Base-by-base conservation (phyloP, 345 rosid genomes). In the Rhodamnia rubescens region DNA sequence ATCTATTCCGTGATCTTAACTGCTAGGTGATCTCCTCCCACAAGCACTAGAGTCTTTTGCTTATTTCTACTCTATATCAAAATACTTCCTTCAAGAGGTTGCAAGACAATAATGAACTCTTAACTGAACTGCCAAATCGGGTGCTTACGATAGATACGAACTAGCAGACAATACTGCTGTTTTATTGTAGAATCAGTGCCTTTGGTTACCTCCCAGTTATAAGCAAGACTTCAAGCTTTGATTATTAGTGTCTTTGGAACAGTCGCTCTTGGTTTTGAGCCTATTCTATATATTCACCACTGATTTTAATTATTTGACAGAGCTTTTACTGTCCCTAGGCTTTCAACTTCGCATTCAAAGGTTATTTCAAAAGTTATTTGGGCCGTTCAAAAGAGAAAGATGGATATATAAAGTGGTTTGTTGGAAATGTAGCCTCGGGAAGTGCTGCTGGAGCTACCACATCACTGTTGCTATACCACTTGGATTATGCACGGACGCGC, bases 371-470 rank as follows among this genome's bases (percentile, higher is more conserved):
- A 91, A 90, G 88, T 92, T 83, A 89, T 87, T 92, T 95, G 53
- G 98, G 98, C 51, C 58, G 88, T 86, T 95, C 99, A 14, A 95
- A 93, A 88, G 99, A 97, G 94, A 94, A 85, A 88, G 98, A 96
- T 86, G 98, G 98, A 88, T 95, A 95, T 86, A 10, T 90, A 42
- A 96, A 92, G 88, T 92, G 98, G 95, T 96, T 97, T 91, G 90
- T 93, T 55, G 97, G 98, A 44, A 97, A 97, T 42, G 88, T 96
- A 53, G 98, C 99, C 84, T 95, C 98, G 7, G 99, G 99, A 57
- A 96, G 99, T 90, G 99, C 99, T 78, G 99, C 98, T 85, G 99
- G 99, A 64, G 99, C 99, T 75, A 95, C 95, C 36, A 95, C 96
- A 59, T 94, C 98, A 1, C 83, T 94, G 87, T 91, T 97, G 78